Evolutionary conservation across 306 rosid species (phyloP), one percentile per base, ranked within the genome.

Genomic region (Begonia masoniana): DNA sequence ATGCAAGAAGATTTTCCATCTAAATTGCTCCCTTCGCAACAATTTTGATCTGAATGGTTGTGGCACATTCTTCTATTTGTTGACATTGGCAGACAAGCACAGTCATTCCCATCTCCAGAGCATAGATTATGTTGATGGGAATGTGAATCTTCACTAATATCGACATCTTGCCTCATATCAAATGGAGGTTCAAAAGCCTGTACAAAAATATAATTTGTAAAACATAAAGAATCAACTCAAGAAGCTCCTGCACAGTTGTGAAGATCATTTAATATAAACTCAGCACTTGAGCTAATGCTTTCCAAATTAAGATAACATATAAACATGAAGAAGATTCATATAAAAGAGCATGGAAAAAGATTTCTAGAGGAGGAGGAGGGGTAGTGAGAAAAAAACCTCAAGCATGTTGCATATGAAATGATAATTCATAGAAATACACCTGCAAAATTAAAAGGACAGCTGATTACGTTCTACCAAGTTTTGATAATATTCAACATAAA

Each of bases 161-260:
- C 86, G 39, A 54, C 17, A 51, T 77, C 88, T 60, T 75, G 76
- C 67, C 84, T 83, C 86, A 91, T 78, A 81, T 83, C 97, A 71
- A 91, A 61, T 10, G 96, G 97, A 52, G 97, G 94, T 77, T 91
- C 96, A 60, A 91, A 91, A 71, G 80, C 94, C 97, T 91, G 66
- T 6, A 5, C 39, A 31, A 31, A 31, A 31, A 31, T 31, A 31
- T 31, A 31, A 31, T 31, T 31, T 31, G 39, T 31, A 31, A 7
- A 31, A 31, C 8, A 31, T 31, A 31, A 31, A 6, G 7, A 31
- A 31, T 21, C 24, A 3, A 21, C 24, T 21, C 24, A 21, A 21
- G 24, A 21, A 21, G 4, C 39, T 31, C 8, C 39, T 26, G 35
- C 35, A 31, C 39, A 31, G 9, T 31, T 5, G 39, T 31, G 39